Conservation (phyloP, 2,329 filamentous ascomycete genomes). For the Alternaria sp. region DNA sequence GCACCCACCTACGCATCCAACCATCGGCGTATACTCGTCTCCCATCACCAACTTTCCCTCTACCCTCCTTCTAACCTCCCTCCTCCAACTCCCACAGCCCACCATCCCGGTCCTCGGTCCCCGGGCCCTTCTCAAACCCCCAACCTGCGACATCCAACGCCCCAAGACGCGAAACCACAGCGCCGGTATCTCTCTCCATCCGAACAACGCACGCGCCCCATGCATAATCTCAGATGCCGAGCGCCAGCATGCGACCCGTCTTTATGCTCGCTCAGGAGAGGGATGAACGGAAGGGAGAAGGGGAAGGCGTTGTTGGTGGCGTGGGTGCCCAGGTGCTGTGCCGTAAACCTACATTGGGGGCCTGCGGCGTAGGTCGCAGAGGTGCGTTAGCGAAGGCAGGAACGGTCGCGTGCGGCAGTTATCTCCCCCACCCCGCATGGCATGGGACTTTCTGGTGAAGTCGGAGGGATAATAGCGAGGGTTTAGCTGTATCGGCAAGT, state of each 20-base stretch:
- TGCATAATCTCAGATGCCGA: neutral
- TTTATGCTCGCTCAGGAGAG: neutral
- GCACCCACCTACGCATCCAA: neutral
- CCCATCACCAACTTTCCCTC: accelerated
- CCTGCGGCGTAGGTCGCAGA: neutral
- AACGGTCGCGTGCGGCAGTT: neutral
- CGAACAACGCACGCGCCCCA: neutral
- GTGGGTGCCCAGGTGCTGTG: neutral
- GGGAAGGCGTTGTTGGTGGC: neutral
- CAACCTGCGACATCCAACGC: neutral
- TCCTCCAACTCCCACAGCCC: neutral
- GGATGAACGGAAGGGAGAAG: neutral
- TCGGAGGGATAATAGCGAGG: neutral
- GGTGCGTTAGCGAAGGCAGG: neutral
- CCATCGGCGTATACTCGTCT: neutral
- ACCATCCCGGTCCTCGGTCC: neutral
- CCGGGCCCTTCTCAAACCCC: neutral
- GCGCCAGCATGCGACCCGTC: neutral
- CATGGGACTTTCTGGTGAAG: neutral
- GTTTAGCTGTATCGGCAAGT: neutral
- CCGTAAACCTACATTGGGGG: neutral
- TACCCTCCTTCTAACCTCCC: neutral
- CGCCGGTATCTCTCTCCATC: neutral
- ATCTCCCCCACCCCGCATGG: neutral
- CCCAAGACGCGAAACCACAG: conserved; percentile 1